These are phyloP conservation scores for Aspergillus aculeatus DNA, from an alignment of 2,329 filamentous ascomycete genomes.

Conservation along the genomic window DNA sequence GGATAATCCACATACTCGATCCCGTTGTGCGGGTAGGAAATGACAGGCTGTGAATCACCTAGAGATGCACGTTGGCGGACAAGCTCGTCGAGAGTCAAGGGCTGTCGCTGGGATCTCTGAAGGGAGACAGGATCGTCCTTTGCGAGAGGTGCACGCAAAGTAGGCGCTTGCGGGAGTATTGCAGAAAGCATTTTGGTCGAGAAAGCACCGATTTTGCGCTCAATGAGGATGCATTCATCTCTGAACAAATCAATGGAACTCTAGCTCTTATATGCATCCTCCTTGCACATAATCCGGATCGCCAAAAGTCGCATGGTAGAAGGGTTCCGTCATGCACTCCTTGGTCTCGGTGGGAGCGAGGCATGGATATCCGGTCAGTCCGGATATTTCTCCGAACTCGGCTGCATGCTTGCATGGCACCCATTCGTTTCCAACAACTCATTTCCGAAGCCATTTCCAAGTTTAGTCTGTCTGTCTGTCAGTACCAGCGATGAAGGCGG, in stretches of 20 bases:
- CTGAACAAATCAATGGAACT: not conserved
- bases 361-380: conserved; percentile 1
- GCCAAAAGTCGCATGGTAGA: no score
- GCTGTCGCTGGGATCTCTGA: conserved; percentile 8
- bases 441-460: not conserved
- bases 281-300: not conserved
- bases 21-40: conserved; percentile 48
- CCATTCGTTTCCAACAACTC: conserved; percentile 14
- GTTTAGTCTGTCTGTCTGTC: not conserved
- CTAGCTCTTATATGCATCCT: not conserved
- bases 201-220: not conserved
- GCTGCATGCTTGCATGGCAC: not conserved
- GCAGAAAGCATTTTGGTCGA: conserved; percentile 14
- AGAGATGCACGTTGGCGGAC: conserved; percentile 38
- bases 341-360: not conserved
- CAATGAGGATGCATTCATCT: not conserved
- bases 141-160: conserved; percentile 7
- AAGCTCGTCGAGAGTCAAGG: conserved; percentile 41
- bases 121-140: not conserved
- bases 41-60: conserved; percentile 36
- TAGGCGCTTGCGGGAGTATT: conserved; percentile 8
- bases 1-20: conserved; percentile 51
- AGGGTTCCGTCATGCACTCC: not conserved
- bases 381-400: conserved; percentile 22
- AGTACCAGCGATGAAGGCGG: not conserved